phyloP scores from a whole-genome alignment of 2,329 filamentous ascomycete species.

The Cryphonectria radicalis region DNA sequence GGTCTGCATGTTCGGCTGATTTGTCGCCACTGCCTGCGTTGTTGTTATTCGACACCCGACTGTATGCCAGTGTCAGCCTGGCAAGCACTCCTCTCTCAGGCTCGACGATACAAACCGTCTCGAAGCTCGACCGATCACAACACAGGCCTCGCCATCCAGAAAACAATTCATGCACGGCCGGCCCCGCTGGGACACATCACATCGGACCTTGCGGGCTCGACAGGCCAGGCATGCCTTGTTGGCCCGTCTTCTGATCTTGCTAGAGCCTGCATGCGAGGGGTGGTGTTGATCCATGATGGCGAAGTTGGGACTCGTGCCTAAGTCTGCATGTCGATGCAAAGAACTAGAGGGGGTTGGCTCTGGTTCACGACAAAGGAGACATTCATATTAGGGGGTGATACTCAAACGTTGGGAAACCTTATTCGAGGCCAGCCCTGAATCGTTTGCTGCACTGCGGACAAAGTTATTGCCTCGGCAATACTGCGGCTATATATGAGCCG shows the following conservation, averaged over 20 bases:
- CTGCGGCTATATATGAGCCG: background rate
- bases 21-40: constrained; percentile 5
- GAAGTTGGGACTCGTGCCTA: background rate
- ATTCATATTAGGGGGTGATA: too few species aligned
- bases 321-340: background rate
- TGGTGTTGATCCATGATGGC: constrained; percentile 14
- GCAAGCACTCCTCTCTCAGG: background rate
- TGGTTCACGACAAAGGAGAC: background rate
- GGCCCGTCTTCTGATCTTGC: constrained; percentile 49
- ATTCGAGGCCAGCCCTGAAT: background rate
- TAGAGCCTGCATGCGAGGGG: constrained; percentile 2
- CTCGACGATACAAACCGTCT: constrained; percentile 40
- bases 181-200: constrained; percentile 53
- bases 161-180: constrained; percentile 58
- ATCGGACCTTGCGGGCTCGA: constrained; percentile 55
- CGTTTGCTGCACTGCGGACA: background rate
- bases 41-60: constrained; percentile 16
- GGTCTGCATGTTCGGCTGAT: constrained; percentile 29
- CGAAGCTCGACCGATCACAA: constrained; percentile 46
- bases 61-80: background rate
- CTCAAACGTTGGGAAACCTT: background rate
- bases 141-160: constrained; percentile 51
- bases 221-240: constrained; percentile 57
- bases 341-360: background rate
- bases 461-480: constrained; percentile 9